phyloP scores from a whole-genome alignment of 2,329 filamentous ascomycete genomes.

The Helicocarpus griseus region DNA sequence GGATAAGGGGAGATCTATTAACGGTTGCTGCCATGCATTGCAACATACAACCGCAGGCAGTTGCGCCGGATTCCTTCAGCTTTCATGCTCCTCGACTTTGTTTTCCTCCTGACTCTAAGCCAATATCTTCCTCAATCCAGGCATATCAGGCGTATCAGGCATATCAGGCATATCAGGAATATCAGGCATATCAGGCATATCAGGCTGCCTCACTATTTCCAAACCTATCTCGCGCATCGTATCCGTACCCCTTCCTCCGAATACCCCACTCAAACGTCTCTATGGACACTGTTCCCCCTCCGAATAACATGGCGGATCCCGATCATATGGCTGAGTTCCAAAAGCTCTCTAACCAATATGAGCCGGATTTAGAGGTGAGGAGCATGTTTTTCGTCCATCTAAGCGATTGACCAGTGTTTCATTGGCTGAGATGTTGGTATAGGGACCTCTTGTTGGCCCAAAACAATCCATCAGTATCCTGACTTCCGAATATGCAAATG shows the following conservation, averaged over 20 bases:
- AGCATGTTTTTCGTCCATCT: background rate
- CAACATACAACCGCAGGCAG: background rate
- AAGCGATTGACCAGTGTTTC: background rate
- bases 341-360: slow-evolving; percentile 51
- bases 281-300: slow-evolving; percentile 29
- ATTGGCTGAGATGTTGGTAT: slow-evolving; percentile 19
- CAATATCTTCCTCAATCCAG: too few relatives aligned
- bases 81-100: slow-evolving; percentile 22
- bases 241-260: slow-evolving; percentile 8
- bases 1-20: background rate
- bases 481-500: slow-evolving; percentile 76
- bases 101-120: slow-evolving; percentile 22
- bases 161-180: slow-evolving; percentile 13
- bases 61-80: background rate
- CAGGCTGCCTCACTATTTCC: background rate
- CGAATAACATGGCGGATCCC: slow-evolving; percentile 47
- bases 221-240: background rate
- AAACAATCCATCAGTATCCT: slow-evolving; percentile 69
- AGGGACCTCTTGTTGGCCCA: slow-evolving; percentile 78
- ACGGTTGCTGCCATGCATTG: background rate
- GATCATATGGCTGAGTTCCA: slow-evolving; percentile 46
- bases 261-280: slow-evolving; percentile 20
- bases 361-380: slow-evolving; percentile 48
- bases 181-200: slow-evolving; percentile 18
- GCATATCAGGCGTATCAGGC: slow-evolving; percentile 15